Evolutionary conservation across 345 rosid species (phyloP).

Genomic region (Trapa incisa): DNA sequence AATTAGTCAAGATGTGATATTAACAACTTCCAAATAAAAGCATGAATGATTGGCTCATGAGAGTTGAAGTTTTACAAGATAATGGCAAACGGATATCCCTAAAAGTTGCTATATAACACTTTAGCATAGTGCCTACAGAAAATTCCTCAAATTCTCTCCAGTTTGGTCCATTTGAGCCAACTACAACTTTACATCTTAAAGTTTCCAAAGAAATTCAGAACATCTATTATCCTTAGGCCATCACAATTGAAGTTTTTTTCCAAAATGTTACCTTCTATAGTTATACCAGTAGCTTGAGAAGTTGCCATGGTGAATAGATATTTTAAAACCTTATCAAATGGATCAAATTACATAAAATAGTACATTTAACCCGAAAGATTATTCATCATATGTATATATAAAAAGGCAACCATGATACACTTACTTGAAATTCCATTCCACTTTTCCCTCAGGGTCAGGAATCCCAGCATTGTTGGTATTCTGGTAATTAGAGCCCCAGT

Average conservation of each 20-base stretch:
- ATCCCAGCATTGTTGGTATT: conserved; percentile 86
- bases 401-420: conserved; percentile 1
- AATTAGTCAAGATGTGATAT: background rate
- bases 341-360: background rate
- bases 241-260: background rate
- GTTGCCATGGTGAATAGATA: background rate
- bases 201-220: background rate
- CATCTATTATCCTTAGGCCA: background rate
- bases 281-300: background rate
- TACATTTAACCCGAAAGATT: background rate
- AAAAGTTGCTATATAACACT: too few species aligned
- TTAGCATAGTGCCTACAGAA: too few species aligned
- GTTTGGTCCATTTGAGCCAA: too few species aligned
- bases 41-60: background rate
- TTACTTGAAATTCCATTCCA: conserved; percentile 88
- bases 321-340: background rate
- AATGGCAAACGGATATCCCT: too few species aligned
- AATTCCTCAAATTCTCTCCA: too few species aligned
- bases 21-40: background rate
- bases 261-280: background rate
- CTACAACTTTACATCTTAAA: background rate
- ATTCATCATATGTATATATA: background rate
- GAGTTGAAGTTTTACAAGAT: too few species aligned
- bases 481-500: conserved; percentile 86
- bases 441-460: conserved; percentile 69